Conservation (phyloP, 208 protist genomes). For the Acanthamoeba sp. region DNA sequence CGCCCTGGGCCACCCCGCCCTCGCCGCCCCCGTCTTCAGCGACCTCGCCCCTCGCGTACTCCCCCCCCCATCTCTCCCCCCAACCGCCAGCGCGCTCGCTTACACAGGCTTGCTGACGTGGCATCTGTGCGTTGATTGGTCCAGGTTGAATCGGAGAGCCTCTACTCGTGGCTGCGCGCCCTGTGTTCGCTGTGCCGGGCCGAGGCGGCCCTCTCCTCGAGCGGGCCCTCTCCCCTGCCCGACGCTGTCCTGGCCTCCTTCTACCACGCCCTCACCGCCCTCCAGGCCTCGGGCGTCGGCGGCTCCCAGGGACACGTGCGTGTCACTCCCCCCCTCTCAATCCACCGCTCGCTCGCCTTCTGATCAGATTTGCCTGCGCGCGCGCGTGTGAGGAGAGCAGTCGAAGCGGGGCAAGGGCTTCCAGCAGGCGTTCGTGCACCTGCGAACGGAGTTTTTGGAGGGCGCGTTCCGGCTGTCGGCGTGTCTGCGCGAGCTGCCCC, state of each 20-base stretch:
- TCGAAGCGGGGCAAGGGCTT: conserved; percentile 24
- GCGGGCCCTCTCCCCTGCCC: not conserved
- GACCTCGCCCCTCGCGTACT: not conserved
- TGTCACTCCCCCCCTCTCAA: not conserved
- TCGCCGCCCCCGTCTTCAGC: not conserved
- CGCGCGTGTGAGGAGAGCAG: not conserved
- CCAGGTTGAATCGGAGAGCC: not conserved
- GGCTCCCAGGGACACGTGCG: not conserved
- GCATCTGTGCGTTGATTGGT: not conserved
- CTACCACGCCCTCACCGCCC: conserved; percentile 3
- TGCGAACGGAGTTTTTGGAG: not conserved
- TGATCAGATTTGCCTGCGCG: not conserved
- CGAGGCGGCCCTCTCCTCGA: not conserved
- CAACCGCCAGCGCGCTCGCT: not conserved
- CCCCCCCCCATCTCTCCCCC: not conserved
- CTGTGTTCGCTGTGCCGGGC: not conserved
- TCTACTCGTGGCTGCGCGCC: conserved; percentile 21
- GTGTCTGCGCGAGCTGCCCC: not conserved
- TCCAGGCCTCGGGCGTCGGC: conserved; percentile 8
- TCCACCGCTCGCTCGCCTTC: not conserved
- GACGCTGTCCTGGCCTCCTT: not conserved
- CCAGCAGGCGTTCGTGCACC: conserved; percentile 28
- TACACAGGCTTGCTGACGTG: not conserved
- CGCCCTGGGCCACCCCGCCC: not conserved
- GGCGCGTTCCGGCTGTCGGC: not conserved